phyloP scores from a whole-genome alignment of 805 yeast genomes.

The Ogataea nakhonphanomensis region DNA sequence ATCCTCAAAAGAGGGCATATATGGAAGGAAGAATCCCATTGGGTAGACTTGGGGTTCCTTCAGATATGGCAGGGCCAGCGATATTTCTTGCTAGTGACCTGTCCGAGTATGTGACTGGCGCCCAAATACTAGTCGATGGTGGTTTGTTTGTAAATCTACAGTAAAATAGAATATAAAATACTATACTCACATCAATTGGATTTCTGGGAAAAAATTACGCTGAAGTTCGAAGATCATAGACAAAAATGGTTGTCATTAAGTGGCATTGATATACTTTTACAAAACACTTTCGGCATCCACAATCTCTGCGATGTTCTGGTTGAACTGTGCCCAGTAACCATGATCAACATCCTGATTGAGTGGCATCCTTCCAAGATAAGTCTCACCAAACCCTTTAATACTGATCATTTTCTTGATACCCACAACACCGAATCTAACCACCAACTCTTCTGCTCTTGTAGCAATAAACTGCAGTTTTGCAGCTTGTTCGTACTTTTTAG shows the following conservation, averaged over 20 bases:
- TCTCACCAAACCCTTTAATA: conserved; percentile 41
- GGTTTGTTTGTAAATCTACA: conserved; percentile 47
- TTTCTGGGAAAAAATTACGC: not conserved
- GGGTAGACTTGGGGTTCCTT: conserved; percentile 37
- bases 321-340: conserved; percentile 7
- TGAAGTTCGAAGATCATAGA: not conserved
- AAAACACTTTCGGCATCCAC: conserved; percentile 5
- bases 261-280: conserved; percentile 1
- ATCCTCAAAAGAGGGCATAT: conserved; percentile 33
- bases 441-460: conserved; percentile 45
- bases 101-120: conserved; percentile 38
- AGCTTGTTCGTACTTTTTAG: conserved; percentile 42
- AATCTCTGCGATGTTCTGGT: conserved; percentile 10
- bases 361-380: conserved; percentile 45
- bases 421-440: conserved; percentile 41
- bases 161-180: conserved; percentile 23
- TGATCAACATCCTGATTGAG: conserved; percentile 37
- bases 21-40: conserved; percentile 41
- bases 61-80: conserved; percentile 42
- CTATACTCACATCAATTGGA: not conserved
- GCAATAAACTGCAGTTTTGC: conserved; percentile 39
- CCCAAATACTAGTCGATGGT: conserved; percentile 44
- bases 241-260: not conserved
- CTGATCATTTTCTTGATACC: conserved; percentile 45
- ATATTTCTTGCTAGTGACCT: conserved; percentile 39